phyloP scores from a whole-genome alignment of 164 flowering plant species.

The Litsea cubeba region DNA sequence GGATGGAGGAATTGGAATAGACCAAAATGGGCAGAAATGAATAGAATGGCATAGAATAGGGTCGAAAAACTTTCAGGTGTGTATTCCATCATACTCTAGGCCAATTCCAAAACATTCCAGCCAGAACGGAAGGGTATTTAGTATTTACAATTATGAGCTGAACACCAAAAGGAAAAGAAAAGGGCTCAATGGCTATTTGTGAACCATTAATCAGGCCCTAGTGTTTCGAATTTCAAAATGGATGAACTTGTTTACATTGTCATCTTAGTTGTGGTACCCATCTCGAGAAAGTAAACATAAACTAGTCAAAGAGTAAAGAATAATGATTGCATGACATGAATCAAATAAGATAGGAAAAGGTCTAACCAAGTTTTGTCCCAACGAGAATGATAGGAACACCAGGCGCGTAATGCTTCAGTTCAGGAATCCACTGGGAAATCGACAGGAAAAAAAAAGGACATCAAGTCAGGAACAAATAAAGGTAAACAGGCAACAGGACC shows the following conservation, averaged over 20 bases:
- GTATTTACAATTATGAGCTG: neutral
- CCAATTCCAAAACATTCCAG: no score
- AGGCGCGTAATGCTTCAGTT: constrained; percentile 96
- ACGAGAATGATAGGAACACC: constrained; percentile 97
- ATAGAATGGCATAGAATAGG: no score
- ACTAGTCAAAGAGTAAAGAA: neutral
- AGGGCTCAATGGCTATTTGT: no score
- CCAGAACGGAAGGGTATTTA: no score
- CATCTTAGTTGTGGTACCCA: neutral
- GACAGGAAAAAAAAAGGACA: neutral
- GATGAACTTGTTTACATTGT: neutral
- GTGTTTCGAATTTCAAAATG: neutral
- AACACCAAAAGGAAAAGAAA: neutral
- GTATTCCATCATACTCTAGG: no score
- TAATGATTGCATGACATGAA: neutral
- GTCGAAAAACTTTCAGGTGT: no score
- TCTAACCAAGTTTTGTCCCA: constrained; percentile 96
- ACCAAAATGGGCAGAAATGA: no score
- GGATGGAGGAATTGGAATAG: no score
- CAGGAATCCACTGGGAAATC: constrained; percentile 90
- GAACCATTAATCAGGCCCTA: neutral
- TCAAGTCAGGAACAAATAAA: neutral
- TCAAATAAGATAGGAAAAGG: neutral
- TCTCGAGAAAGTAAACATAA: neutral
- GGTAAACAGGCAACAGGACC: no score